Conservation (phyloP, 106 monocot genomes). For the Dendrobium officinale region DNA sequence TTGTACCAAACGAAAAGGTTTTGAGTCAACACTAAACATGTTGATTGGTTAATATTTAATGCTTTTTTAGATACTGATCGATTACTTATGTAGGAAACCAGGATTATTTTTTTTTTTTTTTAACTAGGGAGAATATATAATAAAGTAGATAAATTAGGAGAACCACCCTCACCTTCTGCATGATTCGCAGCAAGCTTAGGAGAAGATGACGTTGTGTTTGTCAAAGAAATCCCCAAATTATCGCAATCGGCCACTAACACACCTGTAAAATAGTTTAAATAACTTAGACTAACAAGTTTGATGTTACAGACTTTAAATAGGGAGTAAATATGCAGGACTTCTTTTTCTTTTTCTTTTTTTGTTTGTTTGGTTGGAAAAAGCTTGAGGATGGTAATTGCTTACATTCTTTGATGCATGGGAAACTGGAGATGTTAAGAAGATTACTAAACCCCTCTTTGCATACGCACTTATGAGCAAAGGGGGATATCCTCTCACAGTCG, state of each 20-base stretch:
- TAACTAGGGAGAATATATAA: neutral
- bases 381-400: slow-evolving; percentile 5
- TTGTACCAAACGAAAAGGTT: too few relatives aligned
- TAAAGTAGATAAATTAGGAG: slow-evolving; percentile 1
- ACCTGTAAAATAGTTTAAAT: neutral
- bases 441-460: slow-evolving; percentile 39
- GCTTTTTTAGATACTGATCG: neutral
- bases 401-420: slow-evolving; percentile 41
- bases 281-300: too few relatives aligned
- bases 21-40: neutral
- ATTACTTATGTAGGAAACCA: neutral
- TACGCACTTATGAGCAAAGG: slow-evolving; percentile 22
- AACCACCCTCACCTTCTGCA: neutral
- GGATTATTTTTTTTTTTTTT: too few relatives aligned
- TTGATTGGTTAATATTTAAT: neutral
- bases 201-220: slow-evolving; percentile 1
- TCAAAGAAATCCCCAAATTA: neutral
- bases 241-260: neutral
- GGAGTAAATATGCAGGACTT: too few relatives aligned
- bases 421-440: slow-evolving; percentile 29
- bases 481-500: slow-evolving; percentile 18
- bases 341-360: too few relatives aligned
- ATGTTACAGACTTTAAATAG: too few relatives aligned
- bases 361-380: too few relatives aligned
- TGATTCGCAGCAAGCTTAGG: neutral